phyloP scores from a whole-genome alignment of 2,329 filamentous ascomycete genomes.

The Aulographum hederae region DNA sequence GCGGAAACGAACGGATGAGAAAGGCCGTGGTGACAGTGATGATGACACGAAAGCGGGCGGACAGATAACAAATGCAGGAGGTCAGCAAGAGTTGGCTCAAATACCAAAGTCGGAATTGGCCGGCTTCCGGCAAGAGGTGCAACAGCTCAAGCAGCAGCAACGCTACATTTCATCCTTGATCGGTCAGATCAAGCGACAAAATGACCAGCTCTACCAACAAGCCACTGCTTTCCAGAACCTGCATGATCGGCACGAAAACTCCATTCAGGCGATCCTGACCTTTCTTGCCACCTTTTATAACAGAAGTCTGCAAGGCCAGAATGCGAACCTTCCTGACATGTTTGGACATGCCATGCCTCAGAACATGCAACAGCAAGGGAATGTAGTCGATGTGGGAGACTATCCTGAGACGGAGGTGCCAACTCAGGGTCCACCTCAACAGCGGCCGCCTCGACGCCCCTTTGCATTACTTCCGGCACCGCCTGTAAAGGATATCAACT shows the following conservation, averaged over 20 bases:
- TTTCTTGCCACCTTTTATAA: conserved; percentile 96
- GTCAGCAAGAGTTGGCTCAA: conserved; percentile 26
- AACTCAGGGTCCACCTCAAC: conserved; percentile 7
- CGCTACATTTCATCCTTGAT: conserved; percentile 72
- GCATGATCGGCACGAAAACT: conserved; percentile 93
- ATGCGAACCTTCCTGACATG: conserved; percentile 66
- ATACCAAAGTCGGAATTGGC: conserved; percentile 56
- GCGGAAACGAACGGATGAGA: conserved; percentile 34
- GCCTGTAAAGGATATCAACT: background rate
- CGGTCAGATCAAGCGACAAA: conserved; percentile 61
- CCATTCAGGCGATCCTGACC: conserved; percentile 95
- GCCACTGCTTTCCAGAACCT: conserved; percentile 77
- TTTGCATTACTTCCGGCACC: conserved; percentile 6
- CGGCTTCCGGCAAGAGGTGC: conserved; percentile 61
- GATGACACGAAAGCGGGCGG: conserved; percentile 31
- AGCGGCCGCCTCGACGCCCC: background rate
- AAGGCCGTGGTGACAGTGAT: conserved; percentile 41
- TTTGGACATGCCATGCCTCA: conserved; percentile 58
- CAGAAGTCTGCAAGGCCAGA: conserved; percentile 74
- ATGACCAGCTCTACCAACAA: conserved; percentile 79
- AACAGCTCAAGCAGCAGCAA: conserved; percentile 71
- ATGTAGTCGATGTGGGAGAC: conserved; percentile 45
- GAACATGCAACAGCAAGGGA: conserved; percentile 33
- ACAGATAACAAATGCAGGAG: conserved; percentile 26
- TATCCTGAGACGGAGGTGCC: conserved; percentile 19